A percentile compares a stretch with the other conserved stretches of the same genome.
These are phyloP conservation scores for rapeseed (Brassica napus) DNA, from an alignment of 345 rosid species.

Conservation along the genomic window DNA sequence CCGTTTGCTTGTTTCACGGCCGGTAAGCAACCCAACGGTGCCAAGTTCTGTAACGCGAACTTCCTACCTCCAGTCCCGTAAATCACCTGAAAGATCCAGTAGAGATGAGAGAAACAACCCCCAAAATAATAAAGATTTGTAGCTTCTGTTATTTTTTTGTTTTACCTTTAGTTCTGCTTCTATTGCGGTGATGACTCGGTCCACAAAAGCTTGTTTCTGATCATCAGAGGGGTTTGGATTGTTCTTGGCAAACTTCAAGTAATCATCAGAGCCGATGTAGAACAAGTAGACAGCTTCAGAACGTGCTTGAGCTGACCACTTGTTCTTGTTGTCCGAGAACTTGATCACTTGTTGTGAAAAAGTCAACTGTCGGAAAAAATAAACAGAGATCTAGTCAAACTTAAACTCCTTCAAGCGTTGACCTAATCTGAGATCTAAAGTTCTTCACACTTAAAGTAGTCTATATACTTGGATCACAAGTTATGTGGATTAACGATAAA, in stretches of 20 bases:
- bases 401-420: not conserved
- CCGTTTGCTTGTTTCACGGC: conserved; percentile 28
- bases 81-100: conserved; percentile 19
- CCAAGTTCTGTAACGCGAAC: conserved; percentile 41
- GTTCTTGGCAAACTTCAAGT: conserved; percentile 29
- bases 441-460: too few relatives aligned
- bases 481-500: not conserved
- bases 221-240: conserved; percentile 15
- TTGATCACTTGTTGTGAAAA: conserved; percentile 34
- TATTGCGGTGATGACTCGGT: conserved; percentile 29
- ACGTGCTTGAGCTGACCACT: conserved; percentile 25
- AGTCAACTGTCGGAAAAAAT: conserved; percentile 26
- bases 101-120: not conserved
- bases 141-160: not conserved
- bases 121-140: not conserved
- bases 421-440: not conserved
- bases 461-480: too few relatives aligned
- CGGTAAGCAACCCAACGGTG: conserved; percentile 45
- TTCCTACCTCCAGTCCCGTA: conserved; percentile 37
- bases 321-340: conserved; percentile 30
- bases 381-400: not conserved
- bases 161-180: conserved; percentile 27
- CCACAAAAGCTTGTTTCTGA: conserved; percentile 38
- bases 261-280: conserved; percentile 40
- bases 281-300: conserved; percentile 39